Percentiles rank a stretch among this genome's conserved stretches.
Evolutionary conservation across 805 yeast genomes (phyloP).

Genomic region (Yarrowia hollandica): DNA sequence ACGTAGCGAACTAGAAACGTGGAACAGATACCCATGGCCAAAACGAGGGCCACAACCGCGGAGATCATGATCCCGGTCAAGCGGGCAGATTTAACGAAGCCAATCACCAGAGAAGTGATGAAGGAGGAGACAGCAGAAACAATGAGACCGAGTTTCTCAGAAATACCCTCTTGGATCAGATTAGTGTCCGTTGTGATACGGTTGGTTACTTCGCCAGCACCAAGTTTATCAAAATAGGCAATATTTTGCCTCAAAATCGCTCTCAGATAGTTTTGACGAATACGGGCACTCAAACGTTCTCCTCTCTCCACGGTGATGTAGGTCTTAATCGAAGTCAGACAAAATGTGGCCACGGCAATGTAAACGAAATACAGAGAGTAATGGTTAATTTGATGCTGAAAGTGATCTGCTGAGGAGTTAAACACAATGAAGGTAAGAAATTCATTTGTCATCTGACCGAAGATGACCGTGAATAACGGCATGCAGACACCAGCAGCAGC

Average conservation of each 20-base stretch:
- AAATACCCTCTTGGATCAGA: conserved; percentile 46
- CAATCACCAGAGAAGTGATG: conserved; percentile 43
- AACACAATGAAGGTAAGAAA: conserved; percentile 41
- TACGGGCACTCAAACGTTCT: conserved; percentile 46
- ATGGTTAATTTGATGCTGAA: conserved; percentile 42
- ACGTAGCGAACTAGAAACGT: conserved; percentile 39
- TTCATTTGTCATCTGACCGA: conserved; percentile 44
- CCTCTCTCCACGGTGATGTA: conserved; percentile 44
- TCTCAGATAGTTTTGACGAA: conserved; percentile 42
- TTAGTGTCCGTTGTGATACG: conserved; percentile 47
- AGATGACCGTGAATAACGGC: conserved; percentile 46
- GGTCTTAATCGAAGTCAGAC: conserved; percentile 41
- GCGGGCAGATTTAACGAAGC: conserved; percentile 43
- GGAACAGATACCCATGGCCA: conserved; percentile 40
- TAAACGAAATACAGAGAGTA: conserved; percentile 45
- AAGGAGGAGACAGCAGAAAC: conserved; percentile 45
- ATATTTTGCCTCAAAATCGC: conserved; percentile 46
- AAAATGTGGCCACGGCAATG: conserved; percentile 44
- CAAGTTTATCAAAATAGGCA: conserved; percentile 46
- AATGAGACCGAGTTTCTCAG: conserved; percentile 45
- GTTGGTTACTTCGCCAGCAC: conserved; percentile 48
- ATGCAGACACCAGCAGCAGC: conserved; percentile 45
- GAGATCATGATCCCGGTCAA: conserved; percentile 43
- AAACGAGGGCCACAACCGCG: conserved; percentile 41
- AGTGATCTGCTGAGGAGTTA: conserved; percentile 35